Evolutionary conservation across 2,329 filamentous ascomycete genomes (phyloP).

Genomic region (Hawksworthiomyces lignivorus): DNA sequence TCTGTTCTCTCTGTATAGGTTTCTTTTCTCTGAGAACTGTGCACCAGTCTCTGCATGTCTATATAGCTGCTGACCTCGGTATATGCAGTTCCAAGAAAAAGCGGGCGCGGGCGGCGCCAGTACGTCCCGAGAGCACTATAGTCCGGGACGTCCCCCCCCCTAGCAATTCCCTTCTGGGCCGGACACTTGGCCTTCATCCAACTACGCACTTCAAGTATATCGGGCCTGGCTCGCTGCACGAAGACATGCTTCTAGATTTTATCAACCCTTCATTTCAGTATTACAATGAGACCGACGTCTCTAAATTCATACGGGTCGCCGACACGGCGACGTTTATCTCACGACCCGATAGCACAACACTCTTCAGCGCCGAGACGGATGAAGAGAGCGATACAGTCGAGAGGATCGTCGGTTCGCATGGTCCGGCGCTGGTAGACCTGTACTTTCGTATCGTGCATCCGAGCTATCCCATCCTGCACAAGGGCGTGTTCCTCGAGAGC

Average conservation of each 20-base stretch:
- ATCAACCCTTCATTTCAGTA: constrained; percentile 13
- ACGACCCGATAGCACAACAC: constrained; percentile 16
- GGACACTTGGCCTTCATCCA: constrained; percentile 47
- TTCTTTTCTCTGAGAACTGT: too few species aligned
- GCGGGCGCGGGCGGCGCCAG: constrained; percentile 20
- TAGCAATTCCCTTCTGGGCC: constrained; percentile 25
- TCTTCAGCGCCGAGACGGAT: constrained; percentile 13
- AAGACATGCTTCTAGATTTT: constrained; percentile 19
- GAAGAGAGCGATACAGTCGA: constrained; percentile 11
- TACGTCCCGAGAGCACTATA: background rate
- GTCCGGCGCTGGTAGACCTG: constrained; percentile 67
- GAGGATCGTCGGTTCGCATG: constrained; percentile 62
- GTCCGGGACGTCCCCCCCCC: background rate
- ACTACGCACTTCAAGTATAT: constrained; percentile 54
- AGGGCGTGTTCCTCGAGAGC: constrained; percentile 70
- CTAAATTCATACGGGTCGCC: constrained; percentile 20
- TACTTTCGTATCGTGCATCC: constrained; percentile 79
- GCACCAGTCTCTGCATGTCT: too few species aligned
- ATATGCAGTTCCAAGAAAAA: constrained; percentile 18
- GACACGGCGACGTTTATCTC: constrained; percentile 17
- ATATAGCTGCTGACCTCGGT: too few species aligned
- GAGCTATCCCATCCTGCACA: constrained; percentile 75
- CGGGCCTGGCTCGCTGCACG: constrained; percentile 37
- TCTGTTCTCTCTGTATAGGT: too few species aligned
- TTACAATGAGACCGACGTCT: constrained; percentile 11